phyloP scores from a whole-genome alignment of 768 basidiomycete genomes.

The Suillus paluster region DNA sequence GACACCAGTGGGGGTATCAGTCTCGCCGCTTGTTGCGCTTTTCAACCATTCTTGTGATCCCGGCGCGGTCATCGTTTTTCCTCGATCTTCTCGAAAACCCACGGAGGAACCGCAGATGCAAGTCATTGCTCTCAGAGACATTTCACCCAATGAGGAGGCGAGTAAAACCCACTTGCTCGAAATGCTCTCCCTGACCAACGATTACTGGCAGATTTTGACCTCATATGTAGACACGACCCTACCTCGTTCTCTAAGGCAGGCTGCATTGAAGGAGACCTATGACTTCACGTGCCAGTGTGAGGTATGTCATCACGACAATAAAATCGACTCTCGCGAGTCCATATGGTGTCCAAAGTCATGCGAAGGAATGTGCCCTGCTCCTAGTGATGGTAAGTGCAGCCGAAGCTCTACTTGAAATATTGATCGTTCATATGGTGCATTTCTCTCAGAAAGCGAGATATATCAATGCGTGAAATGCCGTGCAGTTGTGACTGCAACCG shows the following conservation, averaged over 20 bases:
- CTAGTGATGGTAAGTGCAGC: constrained; percentile 55
- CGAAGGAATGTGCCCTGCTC: constrained; percentile 63
- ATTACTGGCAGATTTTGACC: constrained; percentile 64
- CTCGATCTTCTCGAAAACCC: constrained; percentile 47
- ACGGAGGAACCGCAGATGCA: constrained; percentile 67
- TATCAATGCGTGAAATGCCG: constrained; percentile 62
- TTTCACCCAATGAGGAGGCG: constrained; percentile 74
- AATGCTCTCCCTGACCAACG: not conserved
- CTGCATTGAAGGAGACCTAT: constrained; percentile 71
- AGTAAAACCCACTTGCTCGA: constrained; percentile 10
- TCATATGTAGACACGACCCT: constrained; percentile 87
- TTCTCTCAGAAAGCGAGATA: constrained; percentile 46
- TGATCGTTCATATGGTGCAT: not conserved
- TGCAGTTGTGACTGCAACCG: constrained; percentile 49
- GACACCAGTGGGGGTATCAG: constrained; percentile 80
- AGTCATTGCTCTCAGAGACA: constrained; percentile 70
- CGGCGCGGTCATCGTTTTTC: constrained; percentile 92
- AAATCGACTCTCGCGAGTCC: constrained; percentile 67
- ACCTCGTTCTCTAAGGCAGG: constrained; percentile 57
- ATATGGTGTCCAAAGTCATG: constrained; percentile 73
- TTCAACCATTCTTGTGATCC: constrained; percentile 90
- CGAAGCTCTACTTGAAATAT: not conserved
- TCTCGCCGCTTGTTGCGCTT: constrained; percentile 79
- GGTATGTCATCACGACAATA: constrained; percentile 47
- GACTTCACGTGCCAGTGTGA: constrained; percentile 75